phyloP scores from a whole-genome alignment of 495 filamentous ascomycete genomes.

The Cryomyces antarcticus region DNA sequence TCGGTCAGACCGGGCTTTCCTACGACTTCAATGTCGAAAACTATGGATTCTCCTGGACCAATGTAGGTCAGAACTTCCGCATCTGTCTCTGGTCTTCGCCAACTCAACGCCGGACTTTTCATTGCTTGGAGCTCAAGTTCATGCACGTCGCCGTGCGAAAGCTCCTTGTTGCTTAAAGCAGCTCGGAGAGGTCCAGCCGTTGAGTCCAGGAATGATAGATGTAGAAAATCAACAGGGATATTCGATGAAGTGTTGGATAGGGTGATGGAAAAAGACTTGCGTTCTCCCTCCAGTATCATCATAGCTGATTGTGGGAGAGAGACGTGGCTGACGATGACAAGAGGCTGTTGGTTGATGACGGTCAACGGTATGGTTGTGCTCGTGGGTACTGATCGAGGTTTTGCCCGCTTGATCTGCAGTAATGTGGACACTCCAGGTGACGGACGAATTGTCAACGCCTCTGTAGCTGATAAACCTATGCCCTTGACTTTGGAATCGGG shows the following conservation, averaged over 20 bases:
- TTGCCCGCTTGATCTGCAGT: conserved; percentile 15
- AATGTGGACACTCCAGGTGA: conserved; percentile 24
- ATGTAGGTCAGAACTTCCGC: conserved; percentile 31
- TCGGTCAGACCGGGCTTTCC: conserved; percentile 74
- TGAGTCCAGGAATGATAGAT: conserved; percentile 80
- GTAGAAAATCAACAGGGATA: conserved; percentile 57
- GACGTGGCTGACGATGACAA: conserved; percentile 50
- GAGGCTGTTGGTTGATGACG: conserved; percentile 60
- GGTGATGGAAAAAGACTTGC: conserved; percentile 54
- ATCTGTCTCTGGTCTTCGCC: conserved; percentile 23
- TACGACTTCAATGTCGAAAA: conserved; percentile 64
- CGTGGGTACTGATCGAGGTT: conserved; percentile 5
- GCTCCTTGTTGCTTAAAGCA: conserved; percentile 52
- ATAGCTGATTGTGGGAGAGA: conserved; percentile 69
- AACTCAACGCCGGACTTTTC: conserved; percentile 46
- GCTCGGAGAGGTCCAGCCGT: conserved; percentile 56
- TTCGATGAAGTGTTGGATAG: conserved; percentile 49
- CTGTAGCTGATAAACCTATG: conserved; percentile 43
- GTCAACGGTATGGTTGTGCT: conserved; percentile 35
- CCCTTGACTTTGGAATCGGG: conserved; percentile 53
- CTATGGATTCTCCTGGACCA: conserved; percentile 42
- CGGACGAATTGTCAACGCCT: conserved; percentile 31
- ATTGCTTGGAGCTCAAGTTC: conserved; percentile 63
- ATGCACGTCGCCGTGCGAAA: conserved; percentile 57
- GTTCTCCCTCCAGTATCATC: conserved; percentile 82